Percentiles rank a stretch among this genome's conserved stretches.
These are phyloP conservation scores for Inga leiocalycina DNA, from an alignment of 306 rosid species.

Conservation along the genomic window DNA sequence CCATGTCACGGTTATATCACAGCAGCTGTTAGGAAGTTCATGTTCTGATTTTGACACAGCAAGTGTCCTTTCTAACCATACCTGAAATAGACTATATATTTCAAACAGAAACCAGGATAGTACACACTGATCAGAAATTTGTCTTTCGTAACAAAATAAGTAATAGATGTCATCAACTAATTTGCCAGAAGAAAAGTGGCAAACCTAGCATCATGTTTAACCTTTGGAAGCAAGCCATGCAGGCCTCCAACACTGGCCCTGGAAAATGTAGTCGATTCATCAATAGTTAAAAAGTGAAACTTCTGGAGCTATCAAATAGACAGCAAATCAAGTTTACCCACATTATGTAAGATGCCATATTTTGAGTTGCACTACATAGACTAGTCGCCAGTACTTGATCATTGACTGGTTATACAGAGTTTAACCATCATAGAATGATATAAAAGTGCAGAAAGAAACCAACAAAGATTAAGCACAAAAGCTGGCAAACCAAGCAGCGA, in stretches of 20 bases:
- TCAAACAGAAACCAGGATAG: constrained; percentile 22
- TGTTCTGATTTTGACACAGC: constrained; percentile 32
- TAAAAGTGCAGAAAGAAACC: background rate
- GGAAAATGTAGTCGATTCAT: constrained; percentile 50
- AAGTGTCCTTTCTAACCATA: constrained; percentile 26
- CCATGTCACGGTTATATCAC: constrained; percentile 24
- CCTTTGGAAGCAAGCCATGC: constrained; percentile 61
- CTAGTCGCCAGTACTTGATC: constrained; percentile 2
- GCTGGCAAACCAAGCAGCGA: background rate
- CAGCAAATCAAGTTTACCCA: constrained; percentile 19
- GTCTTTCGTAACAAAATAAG: constrained; percentile 29
- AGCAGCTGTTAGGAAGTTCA: constrained; percentile 31
- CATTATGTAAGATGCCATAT: constrained; percentile 14
- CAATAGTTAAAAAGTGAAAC: constrained; percentile 35
- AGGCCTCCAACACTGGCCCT: constrained; percentile 58
- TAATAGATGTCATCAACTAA: constrained; percentile 38
- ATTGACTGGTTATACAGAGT: constrained; percentile 12
- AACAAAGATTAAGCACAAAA: constrained; percentile 1
- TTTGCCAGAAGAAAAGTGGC: constrained; percentile 47
- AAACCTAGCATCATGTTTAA: constrained; percentile 49
- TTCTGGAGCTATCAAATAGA: background rate
- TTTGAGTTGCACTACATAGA: background rate
- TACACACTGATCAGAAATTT: constrained; percentile 35
- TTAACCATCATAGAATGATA: background rate
- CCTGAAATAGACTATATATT: constrained; percentile 39